A percentile compares a stretch with the other conserved stretches of the same genome.
Conservation (phyloP, 805 yeast species). For the Zygoascus biomembranicola region DNA sequence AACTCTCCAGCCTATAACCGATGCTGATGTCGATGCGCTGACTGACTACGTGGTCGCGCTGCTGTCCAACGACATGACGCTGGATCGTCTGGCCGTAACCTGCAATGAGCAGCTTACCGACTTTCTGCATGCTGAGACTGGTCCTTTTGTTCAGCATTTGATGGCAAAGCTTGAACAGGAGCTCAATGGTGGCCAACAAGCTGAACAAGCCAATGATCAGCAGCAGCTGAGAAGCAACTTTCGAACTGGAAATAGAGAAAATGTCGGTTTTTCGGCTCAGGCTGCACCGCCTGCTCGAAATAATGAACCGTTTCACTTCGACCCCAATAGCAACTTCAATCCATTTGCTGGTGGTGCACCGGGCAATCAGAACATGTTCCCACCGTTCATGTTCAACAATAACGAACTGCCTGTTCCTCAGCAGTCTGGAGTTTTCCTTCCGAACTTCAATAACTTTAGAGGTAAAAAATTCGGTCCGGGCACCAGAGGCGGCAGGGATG, state of each 20-base stretch:
- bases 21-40: constrained; percentile 36
- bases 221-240: background rate
- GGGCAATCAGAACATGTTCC: background rate
- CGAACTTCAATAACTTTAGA: background rate
- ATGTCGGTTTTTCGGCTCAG: background rate
- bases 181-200: constrained; percentile 4
- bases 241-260: background rate
- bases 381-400: background rate
- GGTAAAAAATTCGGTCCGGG: background rate
- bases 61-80: constrained; percentile 31
- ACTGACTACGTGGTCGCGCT: constrained; percentile 39
- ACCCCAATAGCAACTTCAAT: background rate
- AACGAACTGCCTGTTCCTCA: background rate
- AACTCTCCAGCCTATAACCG: constrained; percentile 19
- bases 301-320: background rate
- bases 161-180: constrained; percentile 24
- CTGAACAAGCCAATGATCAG: background rate
- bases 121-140: constrained; percentile 30
- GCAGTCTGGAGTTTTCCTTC: background rate
- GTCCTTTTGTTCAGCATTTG: constrained; percentile 28
- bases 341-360: background rate
- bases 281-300: background rate
- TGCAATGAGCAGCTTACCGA: constrained; percentile 33
- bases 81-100: constrained; percentile 27
- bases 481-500: background rate